Evolutionary conservation across 106 monocot genomes (phyloP).

Genomic region (Gastrodia elata): DNA sequence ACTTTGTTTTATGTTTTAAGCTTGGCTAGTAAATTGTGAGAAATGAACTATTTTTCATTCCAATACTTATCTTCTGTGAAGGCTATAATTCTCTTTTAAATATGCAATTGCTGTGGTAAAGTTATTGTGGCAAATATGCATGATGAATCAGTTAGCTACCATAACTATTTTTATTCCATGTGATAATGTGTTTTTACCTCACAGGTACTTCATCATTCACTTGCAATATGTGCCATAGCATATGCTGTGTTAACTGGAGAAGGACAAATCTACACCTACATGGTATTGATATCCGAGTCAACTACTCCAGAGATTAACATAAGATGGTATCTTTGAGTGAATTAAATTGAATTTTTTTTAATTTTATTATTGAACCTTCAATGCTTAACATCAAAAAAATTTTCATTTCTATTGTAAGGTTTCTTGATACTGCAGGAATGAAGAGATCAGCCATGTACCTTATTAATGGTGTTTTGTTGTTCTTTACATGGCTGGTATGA

Average conservation of each 20-base stretch:
- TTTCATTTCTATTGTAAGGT: constrained; percentile 36
- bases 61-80: background rate
- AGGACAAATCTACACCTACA: constrained; percentile 82
- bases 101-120: background rate
- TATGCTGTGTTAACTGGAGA: constrained; percentile 74
- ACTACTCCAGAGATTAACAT: constrained; percentile 83
- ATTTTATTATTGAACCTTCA: background rate
- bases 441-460: constrained; percentile 74
- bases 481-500: constrained; percentile 88
- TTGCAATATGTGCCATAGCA: constrained; percentile 52
- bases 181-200: background rate
- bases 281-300: constrained; percentile 89
- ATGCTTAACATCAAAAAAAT: background rate
- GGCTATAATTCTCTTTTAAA: background rate
- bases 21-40: background rate
- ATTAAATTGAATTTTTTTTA: background rate
- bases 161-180: background rate
- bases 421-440: constrained; percentile 84
- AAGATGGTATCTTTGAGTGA: constrained; percentile 51
- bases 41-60: background rate
- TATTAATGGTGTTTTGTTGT: constrained; percentile 65
- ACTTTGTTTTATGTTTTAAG: background rate
- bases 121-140: background rate
- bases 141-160: background rate
- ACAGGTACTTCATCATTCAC: constrained; percentile 78